Evolutionary conservation across 179 eudicot genomes (phyloP).

Genomic region (Monotropa hypopitys): DNA sequence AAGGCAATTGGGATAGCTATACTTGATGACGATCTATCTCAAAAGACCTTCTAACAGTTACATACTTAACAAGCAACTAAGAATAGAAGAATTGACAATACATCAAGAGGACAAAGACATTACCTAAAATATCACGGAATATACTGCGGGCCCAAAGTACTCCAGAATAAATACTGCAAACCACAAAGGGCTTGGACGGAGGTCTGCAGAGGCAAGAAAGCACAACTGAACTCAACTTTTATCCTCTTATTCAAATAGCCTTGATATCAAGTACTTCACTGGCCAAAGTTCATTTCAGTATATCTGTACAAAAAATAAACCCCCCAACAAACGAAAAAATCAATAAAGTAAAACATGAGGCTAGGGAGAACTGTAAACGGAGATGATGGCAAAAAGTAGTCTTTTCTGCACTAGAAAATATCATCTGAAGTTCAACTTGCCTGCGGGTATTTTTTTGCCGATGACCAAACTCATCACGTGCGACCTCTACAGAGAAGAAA

Average conservation of each 20-base stretch:
- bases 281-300: slow-evolving; percentile 90
- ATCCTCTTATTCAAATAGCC: slow-evolving; percentile 30
- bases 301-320: slow-evolving; percentile 43
- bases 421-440: slow-evolving; percentile 20
- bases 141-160: slow-evolving; percentile 15
- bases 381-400: background rate
- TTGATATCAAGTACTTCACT: slow-evolving; percentile 38
- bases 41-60: background rate
- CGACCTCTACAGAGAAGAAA: slow-evolving; percentile 30
- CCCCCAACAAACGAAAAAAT: background rate
- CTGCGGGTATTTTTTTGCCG: slow-evolving; percentile 93
- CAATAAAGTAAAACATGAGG: background rate
- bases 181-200: slow-evolving; percentile 46
- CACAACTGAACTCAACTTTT: slow-evolving; percentile 15
- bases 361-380: background rate
- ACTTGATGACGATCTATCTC: background rate
- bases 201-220: slow-evolving; percentile 30
- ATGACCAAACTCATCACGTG: slow-evolving; percentile 59
- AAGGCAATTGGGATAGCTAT: background rate
- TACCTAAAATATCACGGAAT: slow-evolving; percentile 13
- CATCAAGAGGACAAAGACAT: background rate
- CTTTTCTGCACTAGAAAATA: background rate
- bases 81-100: background rate
- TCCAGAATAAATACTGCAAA: slow-evolving; percentile 24
- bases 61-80: background rate